Percentiles rank a stretch among this genome's conserved stretches.
These are phyloP conservation scores for Wallacemonas collosoma DNA, from an alignment of 208 protist species.

Conservation along the genomic window DNA sequence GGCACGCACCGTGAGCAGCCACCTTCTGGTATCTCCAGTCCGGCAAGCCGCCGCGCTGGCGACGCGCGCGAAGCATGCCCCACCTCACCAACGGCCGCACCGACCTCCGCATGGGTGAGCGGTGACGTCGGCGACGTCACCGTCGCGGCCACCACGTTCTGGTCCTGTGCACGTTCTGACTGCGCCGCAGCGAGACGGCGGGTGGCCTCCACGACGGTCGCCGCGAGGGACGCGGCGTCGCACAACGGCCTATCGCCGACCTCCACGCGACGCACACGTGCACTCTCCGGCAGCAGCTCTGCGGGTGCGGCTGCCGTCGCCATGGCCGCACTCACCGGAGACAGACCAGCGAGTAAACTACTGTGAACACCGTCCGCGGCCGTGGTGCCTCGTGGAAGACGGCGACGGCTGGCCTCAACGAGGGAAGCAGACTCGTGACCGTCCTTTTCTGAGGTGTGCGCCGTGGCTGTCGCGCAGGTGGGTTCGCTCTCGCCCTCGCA, in stretches of 20 bases:
- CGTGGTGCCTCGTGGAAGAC: background rate
- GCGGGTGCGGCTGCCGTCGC: background rate
- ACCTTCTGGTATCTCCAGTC: conserved; percentile 4
- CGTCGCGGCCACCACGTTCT: background rate
- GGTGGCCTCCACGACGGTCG: background rate
- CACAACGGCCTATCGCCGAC: background rate
- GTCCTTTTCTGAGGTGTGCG: background rate
- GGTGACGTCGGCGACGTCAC: background rate
- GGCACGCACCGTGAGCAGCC: conserved; percentile 32
- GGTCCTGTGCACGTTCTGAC: background rate
- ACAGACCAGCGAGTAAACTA: background rate
- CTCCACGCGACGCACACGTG: background rate
- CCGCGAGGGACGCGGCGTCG: background rate
- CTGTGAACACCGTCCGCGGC: background rate
- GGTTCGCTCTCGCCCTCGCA: no score
- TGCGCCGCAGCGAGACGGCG: background rate
- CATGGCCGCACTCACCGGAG: background rate
- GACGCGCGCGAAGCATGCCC: background rate
- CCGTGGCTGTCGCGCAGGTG: background rate
- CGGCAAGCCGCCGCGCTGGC: background rate
- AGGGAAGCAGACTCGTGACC: background rate
- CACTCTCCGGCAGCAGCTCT: background rate
- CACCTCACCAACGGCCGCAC: background rate
- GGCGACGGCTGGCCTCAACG: conserved; percentile 5
- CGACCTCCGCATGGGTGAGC: background rate